A percentile compares a stretch with the other conserved stretches of the same genome.
These are phyloP conservation scores for Diplodia scrobiculata DNA, from an alignment of 2,329 filamentous ascomycete species.

Conservation along the genomic window DNA sequence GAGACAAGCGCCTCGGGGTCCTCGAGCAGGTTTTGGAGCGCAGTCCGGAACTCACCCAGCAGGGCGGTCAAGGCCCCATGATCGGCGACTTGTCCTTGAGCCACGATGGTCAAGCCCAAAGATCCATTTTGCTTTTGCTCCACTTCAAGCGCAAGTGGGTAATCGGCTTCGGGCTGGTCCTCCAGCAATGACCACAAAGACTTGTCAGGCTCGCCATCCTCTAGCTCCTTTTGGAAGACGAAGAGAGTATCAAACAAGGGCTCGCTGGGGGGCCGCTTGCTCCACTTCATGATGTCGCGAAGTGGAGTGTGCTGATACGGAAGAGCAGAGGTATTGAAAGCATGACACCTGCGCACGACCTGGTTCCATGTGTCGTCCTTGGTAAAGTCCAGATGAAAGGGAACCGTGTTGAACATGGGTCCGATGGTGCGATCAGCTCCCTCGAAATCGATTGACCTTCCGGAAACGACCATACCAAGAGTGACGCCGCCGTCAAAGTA, in stretches of 20 bases:
- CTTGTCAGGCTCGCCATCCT: slow-evolving; percentile 34
- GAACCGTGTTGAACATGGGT: slow-evolving; percentile 87
- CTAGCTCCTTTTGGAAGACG: slow-evolving; percentile 67
- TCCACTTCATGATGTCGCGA: slow-evolving; percentile 79
- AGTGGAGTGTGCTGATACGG: slow-evolving; percentile 78
- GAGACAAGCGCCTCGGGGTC: slow-evolving; percentile 38
- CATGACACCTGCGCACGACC: slow-evolving; percentile 66
- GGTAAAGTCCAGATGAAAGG: slow-evolving; percentile 60
- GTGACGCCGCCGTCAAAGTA: slow-evolving; percentile 54
- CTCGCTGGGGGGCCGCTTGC: slow-evolving; percentile 56
- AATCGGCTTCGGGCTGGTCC: slow-evolving; percentile 58
- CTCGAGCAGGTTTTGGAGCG: slow-evolving; percentile 43
- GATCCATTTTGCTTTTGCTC: slow-evolving; percentile 54
- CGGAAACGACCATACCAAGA: slow-evolving; percentile 77
- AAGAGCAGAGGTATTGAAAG: slow-evolving; percentile 67
- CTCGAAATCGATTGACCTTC: slow-evolving; percentile 69
- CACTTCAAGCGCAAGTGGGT: slow-evolving; percentile 76
- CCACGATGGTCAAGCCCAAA: slow-evolving; percentile 62
- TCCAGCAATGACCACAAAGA: slow-evolving; percentile 57
- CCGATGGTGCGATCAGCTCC: slow-evolving; percentile 70
- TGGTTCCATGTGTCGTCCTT: slow-evolving; percentile 59
- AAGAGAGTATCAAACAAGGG: slow-evolving; percentile 75
- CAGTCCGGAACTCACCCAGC: slow-evolving; percentile 48
- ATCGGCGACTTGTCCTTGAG: slow-evolving; percentile 53
- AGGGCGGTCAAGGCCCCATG: slow-evolving; percentile 44